Conservation (phyloP, 2,329 filamentous ascomycete genomes). For the Talaromyces sp. region DNA sequence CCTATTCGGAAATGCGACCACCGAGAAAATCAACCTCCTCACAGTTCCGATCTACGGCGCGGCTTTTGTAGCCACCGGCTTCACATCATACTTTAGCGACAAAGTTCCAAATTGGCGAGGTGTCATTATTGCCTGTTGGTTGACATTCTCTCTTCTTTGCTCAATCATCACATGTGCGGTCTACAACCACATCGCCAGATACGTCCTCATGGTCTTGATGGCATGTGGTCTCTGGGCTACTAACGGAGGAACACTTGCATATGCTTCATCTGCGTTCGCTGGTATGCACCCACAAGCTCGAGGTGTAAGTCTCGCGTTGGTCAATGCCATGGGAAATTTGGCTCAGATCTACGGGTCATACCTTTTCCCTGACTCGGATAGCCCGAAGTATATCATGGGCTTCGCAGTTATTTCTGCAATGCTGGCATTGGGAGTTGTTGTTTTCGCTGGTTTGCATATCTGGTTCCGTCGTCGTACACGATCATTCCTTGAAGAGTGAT, state of each 20-base stretch:
- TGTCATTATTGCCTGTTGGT: slow-evolving; percentile 53
- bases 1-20: slow-evolving; percentile 29
- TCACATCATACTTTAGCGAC: slow-evolving; percentile 54
- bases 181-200: slow-evolving; percentile 57
- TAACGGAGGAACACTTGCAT: slow-evolving; percentile 56
- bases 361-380: slow-evolving; percentile 53
- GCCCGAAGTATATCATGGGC: slow-evolving; percentile 53
- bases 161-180: slow-evolving; percentile 48
- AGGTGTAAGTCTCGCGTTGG: slow-evolving; percentile 56
- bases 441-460: slow-evolving; percentile 31
- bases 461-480: slow-evolving; percentile 21
- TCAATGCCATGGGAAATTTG: slow-evolving; percentile 59
- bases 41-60: slow-evolving; percentile 57
- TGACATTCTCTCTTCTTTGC: slow-evolving; percentile 44
- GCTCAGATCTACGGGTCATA: slow-evolving; percentile 59
- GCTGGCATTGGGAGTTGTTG: slow-evolving; percentile 33
- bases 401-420: slow-evolving; percentile 44
- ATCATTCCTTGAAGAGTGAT: not conserved
- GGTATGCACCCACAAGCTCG: slow-evolving; percentile 53
- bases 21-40: slow-evolving; percentile 27
- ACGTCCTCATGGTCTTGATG: slow-evolving; percentile 60
- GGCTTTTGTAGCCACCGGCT: slow-evolving; percentile 53
- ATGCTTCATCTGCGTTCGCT: slow-evolving; percentile 56
- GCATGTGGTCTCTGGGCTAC: slow-evolving; percentile 58
- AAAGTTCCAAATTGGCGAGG: slow-evolving; percentile 51